These are phyloP conservation scores for Phlegmacium glaucopus DNA, from an alignment of 768 basidiomycete species.

Conservation along the genomic window DNA sequence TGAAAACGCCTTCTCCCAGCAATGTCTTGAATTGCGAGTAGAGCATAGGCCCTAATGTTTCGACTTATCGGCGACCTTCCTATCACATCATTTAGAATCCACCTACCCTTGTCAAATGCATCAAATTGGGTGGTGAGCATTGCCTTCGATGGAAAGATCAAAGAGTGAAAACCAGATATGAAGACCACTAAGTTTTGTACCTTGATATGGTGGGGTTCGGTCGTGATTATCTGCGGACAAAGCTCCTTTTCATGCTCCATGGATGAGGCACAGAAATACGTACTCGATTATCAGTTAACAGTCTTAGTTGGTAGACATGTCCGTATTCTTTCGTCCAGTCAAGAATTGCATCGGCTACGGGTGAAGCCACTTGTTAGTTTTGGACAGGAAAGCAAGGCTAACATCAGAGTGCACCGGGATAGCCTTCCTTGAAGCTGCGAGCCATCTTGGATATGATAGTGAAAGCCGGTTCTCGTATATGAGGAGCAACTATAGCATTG, in stretches of 20 bases:
- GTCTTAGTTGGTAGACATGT: conserved; percentile 25
- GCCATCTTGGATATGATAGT: conserved; percentile 17
- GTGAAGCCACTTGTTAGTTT: not conserved
- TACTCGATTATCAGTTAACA: conserved; percentile 31
- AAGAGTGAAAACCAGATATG: no score
- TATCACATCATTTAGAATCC: conserved; percentile 45
- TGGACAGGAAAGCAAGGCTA: not conserved
- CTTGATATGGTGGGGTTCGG: no score
- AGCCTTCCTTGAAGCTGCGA: conserved; percentile 27
- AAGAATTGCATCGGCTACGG: conserved; percentile 25
- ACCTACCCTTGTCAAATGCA: no score
- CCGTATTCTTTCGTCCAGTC: conserved; percentile 27
- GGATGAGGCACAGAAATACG: not conserved
- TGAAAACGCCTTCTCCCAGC: conserved; percentile 58
- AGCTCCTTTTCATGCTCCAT: conserved; percentile 9
- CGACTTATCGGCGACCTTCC: conserved; percentile 50
- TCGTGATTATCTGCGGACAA: not conserved
- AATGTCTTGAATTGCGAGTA: conserved; percentile 29
- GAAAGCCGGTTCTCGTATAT: conserved; percentile 23
- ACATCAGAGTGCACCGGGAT: conserved; percentile 26
- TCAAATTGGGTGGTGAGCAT: no score
- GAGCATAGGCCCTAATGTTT: conserved; percentile 20
- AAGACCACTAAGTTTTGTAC: no score
- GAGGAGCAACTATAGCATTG: conserved; percentile 32
- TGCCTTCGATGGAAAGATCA: no score